phyloP scores from a whole-genome alignment of 2,329 filamentous ascomycete species.

The Penicillium sp. region DNA sequence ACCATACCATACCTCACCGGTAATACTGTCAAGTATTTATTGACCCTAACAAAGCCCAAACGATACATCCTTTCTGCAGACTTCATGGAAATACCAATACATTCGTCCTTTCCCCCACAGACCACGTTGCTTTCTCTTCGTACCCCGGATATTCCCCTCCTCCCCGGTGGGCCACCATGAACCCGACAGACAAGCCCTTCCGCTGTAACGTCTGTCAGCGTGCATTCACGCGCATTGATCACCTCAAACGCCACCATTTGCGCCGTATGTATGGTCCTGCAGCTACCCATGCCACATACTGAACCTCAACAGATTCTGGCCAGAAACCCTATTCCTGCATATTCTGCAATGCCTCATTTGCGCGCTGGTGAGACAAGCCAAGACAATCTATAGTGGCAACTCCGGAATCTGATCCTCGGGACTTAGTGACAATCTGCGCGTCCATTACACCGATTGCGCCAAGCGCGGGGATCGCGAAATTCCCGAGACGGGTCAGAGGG shows the following conservation, averaged over 20 bases:
- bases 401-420: neutral
- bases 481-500: conserved; percentile 40
- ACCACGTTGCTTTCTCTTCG: conserved; percentile 3
- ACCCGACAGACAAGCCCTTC: conserved; percentile 35
- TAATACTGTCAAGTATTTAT: neutral
- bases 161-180: conserved; percentile 30
- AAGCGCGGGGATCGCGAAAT: conserved; percentile 37
- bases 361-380: conserved; percentile 33
- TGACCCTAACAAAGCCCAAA: neutral
- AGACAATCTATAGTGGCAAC: neutral
- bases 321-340: conserved; percentile 42
- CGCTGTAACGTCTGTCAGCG: conserved; percentile 39
- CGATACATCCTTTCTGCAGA: neutral
- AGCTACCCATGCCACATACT: conserved; percentile 8
- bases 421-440: conserved; percentile 39
- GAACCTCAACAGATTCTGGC: conserved; percentile 34
- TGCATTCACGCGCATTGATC: conserved; percentile 42
- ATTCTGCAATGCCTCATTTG: conserved; percentile 40
- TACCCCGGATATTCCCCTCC: conserved; percentile 20
- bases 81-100: conserved; percentile 7
- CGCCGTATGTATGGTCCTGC: conserved; percentile 33
- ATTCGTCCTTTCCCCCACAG: conserved; percentile 1
- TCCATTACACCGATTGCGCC: conserved; percentile 39
- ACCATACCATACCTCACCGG: neutral
- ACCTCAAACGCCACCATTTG: conserved; percentile 42